Conservation (phyloP, 169 alveolate genomes). For the Babesia ovata region DNA sequence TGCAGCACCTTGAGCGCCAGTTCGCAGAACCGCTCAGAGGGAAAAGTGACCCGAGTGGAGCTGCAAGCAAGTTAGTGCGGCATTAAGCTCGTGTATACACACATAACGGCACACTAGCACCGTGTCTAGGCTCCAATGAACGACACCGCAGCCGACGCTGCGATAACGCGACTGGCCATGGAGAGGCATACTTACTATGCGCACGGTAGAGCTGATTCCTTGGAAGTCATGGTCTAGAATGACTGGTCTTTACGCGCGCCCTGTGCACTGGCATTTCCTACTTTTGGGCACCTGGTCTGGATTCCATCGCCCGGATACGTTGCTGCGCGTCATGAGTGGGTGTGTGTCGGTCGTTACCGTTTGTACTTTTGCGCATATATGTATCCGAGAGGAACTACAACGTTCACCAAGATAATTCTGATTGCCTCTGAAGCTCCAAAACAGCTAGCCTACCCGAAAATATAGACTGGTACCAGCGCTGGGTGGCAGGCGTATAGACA, state of each 20-base stretch:
- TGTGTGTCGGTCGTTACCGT: conserved; percentile 20
- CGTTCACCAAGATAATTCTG: conserved; percentile 28
- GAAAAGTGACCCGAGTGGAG: conserved; percentile 31
- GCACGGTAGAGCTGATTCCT: not conserved
- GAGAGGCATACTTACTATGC: conserved; percentile 12
- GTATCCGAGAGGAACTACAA: conserved; percentile 52
- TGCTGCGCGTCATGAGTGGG: conserved; percentile 12
- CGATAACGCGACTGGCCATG: not conserved
- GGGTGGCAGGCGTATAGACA: conserved; percentile 24
- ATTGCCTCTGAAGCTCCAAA: not conserved
- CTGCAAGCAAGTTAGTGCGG: conserved; percentile 4
- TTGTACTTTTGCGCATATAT: conserved; percentile 56
- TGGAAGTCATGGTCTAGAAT: conserved; percentile 3
- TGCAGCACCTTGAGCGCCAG: conserved; percentile 44
- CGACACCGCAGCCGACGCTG: no score
- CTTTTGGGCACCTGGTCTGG: conserved; percentile 57
- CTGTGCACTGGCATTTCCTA: not conserved
- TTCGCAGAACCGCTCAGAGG: conserved; percentile 43
- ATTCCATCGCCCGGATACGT: conserved; percentile 69
- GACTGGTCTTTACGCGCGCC: not conserved
- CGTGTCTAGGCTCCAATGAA: no score
- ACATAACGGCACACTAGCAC: no score
- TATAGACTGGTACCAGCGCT: conserved; percentile 24
- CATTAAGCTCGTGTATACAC: not conserved
- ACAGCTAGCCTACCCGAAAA: conserved; percentile 38